Evolutionary conservation across 768 basidiomycete genomes (phyloP), one percentile per base, ranked within the genome.

Genomic region (Lactarius vividus): DNA sequence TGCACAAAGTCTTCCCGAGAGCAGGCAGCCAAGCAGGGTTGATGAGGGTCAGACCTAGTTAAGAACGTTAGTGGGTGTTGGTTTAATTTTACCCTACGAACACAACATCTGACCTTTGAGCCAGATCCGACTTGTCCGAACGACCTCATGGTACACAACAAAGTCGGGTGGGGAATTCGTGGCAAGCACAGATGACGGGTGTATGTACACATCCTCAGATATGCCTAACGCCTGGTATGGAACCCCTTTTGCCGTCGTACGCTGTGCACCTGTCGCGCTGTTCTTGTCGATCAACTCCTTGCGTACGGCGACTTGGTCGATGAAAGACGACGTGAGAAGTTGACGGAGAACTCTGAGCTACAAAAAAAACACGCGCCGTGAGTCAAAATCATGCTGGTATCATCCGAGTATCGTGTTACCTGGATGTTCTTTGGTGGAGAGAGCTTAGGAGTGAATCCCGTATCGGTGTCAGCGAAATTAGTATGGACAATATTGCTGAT

Each of bases 231-330:
- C 89, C 58, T 82, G 84, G 75, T 98, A 99, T 0, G 94, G 79
- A 20, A 98, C 85, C 9, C 89, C 90, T 72, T 86, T 88, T 0
- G 89, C 84, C 29, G 87, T 92, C 10, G 88, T 80, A 74, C 83
- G 92, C 70, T 92, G 88, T 53, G 81, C 77, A 5, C 90, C 92
- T 15, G 82, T 79, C 2, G 82, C 79, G 18, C 80, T 77, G 57
- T 81, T 78, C 67, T 85, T 85, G 54, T 87, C 83, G 16, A 88
- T 81, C 39, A 92, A 75, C 73, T 98, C 96, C 73, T 91, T 93
- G 31, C 97, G 87, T 16, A 96, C 83, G 9, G 97, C 97, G 16
- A 98, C 87, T 76, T 96, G 94, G 75, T 99, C 96, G 69, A 98
- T 92, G 77, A 97, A 98, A 18, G 87, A 92, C 11, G 96, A 89